Evolutionary conservation across 176 grass and related monocot genomes (phyloP), one percentile per base, ranked within the genome.

Genomic region (Carex scoparia): DNA sequence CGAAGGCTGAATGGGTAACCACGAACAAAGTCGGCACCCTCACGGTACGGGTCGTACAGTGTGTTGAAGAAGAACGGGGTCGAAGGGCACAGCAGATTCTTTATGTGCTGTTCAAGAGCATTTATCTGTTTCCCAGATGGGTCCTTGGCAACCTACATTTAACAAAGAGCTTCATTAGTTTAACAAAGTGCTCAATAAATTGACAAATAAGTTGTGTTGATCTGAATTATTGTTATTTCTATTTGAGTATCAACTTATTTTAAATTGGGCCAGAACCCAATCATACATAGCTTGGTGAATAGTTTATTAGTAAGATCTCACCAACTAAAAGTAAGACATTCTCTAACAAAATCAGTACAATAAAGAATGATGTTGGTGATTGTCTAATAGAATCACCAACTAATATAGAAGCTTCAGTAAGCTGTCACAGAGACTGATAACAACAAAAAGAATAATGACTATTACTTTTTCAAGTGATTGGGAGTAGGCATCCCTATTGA

Each of bases 61-160:
- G 88, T 90, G 81, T 90, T 90, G 81, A 90, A 90, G 81, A 90
- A 90, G 81, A 84, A 86, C 14, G 88, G 88, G 28, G 88, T 90
- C 0, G 88, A 87, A 42, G 88, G 88, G 85, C 72, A 10, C 23
- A 90, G 73, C 16, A 87, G 81, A 64, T 90, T 90, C 81, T 90
- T 87, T 56, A 90, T 90, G 85, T 90, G 88, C 71, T 90, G 88
- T 62, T 90, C 81, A 31, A 90, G 85, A 8, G 88, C 88, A 80
- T 90, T 90, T 63, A 90, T 90, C 64, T 90, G 49, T 59, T 87
- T 87, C 16, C 88, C 88, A 14, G 85, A 80, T 72, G 88, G 88
- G 81, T 90, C 85, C 56, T 90, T 90, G 18, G 88, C 88, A 55
- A 90, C 88, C 88, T 90, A 66, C 15, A 78, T 16, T 58, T 33